phyloP scores from a whole-genome alignment of 495 filamentous ascomycete genomes.

The Aspergillus baeticus region DNA sequence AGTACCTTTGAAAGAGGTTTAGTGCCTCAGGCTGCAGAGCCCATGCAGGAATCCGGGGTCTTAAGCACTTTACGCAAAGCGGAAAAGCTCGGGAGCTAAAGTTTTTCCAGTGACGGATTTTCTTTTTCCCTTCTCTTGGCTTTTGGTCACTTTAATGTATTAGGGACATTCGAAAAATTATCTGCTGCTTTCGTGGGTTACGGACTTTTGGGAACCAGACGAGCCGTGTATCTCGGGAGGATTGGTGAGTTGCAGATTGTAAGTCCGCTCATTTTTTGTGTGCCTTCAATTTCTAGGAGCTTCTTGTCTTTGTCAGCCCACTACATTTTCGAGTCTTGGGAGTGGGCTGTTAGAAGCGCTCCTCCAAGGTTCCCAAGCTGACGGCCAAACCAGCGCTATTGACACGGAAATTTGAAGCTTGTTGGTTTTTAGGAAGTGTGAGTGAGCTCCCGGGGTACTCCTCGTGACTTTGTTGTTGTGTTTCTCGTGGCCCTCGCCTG shows the following conservation, averaged over 20 bases:
- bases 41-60: conserved; percentile 22
- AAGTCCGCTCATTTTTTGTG: conserved; percentile 15
- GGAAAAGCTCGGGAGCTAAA: conserved; percentile 46
- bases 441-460: conserved; percentile 22
- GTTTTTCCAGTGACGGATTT: conserved; percentile 17
- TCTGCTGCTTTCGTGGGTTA: conserved; percentile 11
- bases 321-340: conserved; percentile 19
- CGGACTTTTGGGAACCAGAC: conserved; percentile 1
- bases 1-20: not conserved
- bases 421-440: conserved; percentile 27
- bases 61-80: conserved; percentile 40
- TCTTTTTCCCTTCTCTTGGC: conserved; percentile 15
- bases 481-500: conserved; percentile 5
- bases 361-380: conserved; percentile 36
- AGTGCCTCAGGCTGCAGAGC: no score
- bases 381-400: conserved; percentile 25
- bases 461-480: conserved; percentile 9
- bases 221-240: conserved; percentile 18
- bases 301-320: conserved; percentile 24
- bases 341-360: conserved; percentile 37
- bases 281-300: conserved; percentile 14
- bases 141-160: conserved; percentile 19
- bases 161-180: conserved; percentile 16
- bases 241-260: conserved; percentile 24
- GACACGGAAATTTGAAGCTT: conserved; percentile 22